A percentile compares a stretch with the other conserved stretches of the same genome.
phyloP scores from a whole-genome alignment of 768 basidiomycete species.

The Gyrodon lividus region DNA sequence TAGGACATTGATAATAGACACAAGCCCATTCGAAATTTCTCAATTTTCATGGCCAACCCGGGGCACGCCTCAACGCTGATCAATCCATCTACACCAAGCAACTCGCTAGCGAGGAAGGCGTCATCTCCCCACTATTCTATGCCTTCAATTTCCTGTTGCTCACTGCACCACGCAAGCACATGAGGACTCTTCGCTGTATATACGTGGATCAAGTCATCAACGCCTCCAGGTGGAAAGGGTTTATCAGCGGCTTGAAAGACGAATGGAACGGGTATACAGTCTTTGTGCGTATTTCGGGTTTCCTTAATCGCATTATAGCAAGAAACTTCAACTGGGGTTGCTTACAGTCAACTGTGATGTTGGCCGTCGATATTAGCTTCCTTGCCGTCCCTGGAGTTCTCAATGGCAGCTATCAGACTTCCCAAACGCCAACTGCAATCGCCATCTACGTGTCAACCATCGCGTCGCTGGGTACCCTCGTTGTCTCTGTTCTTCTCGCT shows the following conservation, averaged over 20 bases:
- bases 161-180: conserved; percentile 44
- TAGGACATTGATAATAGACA: not conserved
- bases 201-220: conserved; percentile 46
- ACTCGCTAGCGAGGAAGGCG: conserved; percentile 26
- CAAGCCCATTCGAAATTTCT: conserved; percentile 30
- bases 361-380: conserved; percentile 54
- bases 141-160: conserved; percentile 41
- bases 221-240: conserved; percentile 37
- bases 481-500: conserved; percentile 36
- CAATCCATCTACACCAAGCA: conserved; percentile 22
- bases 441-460: conserved; percentile 40
- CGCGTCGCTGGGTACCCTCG: conserved; percentile 32
- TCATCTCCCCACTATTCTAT: conserved; percentile 27
- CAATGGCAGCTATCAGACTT: not conserved
- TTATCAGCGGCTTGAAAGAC: conserved; percentile 39
- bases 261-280: conserved; percentile 52
- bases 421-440: conserved; percentile 20
- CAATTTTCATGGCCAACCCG: conserved; percentile 38
- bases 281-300: conserved; percentile 36
- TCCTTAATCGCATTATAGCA: not conserved
- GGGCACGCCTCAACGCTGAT: conserved; percentile 33
- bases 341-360: conserved; percentile 47
- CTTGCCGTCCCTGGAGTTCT: conserved; percentile 47
- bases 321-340: not conserved
- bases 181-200: conserved; percentile 38